phyloP scores from a whole-genome alignment of 1,284 basidiomycete genomes.

The Trichosporon sp. region DNA sequence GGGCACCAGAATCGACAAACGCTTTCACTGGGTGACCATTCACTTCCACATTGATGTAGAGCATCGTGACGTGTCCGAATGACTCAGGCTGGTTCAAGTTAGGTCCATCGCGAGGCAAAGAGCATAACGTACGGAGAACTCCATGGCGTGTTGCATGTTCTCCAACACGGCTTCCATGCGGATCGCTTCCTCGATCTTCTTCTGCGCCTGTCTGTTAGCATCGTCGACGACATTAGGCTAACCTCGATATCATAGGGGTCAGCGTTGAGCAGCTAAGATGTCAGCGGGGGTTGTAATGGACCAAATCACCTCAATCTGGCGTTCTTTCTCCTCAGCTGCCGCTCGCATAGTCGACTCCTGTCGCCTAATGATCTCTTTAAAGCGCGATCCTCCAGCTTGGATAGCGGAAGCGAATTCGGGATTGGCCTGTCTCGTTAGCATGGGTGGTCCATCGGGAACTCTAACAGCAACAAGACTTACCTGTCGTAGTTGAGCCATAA shows the following conservation, averaged over 20 bases:
- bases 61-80: slow-evolving; percentile 93
- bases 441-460: no score
- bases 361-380: slow-evolving; percentile 66
- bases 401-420: slow-evolving; percentile 75
- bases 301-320: slow-evolving; percentile 57
- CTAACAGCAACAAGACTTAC: slow-evolving; percentile 49
- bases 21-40: slow-evolving; percentile 88
- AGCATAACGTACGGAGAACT: slow-evolving; percentile 67
- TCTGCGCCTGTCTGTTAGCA: slow-evolving; percentile 57
- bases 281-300: slow-evolving; percentile 36
- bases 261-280: slow-evolving; percentile 58
- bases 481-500: slow-evolving; percentile 70
- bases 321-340: slow-evolving; percentile 58
- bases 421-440: slow-evolving; percentile 55
- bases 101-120: neutral
- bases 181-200: slow-evolving; percentile 89
- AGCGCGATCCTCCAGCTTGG: slow-evolving; percentile 62
- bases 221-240: neutral
- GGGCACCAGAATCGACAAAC: slow-evolving; percentile 96
- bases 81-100: slow-evolving; percentile 69
- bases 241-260: slow-evolving; percentile 86
- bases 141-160: slow-evolving; percentile 85
- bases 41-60: slow-evolving; percentile 76
- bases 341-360: slow-evolving; percentile 59
- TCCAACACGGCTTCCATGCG: slow-evolving; percentile 83